Base-by-base conservation (phyloP, 2,329 filamentous ascomycete species). In the Colletotrichum gloeosporioides region DNA sequence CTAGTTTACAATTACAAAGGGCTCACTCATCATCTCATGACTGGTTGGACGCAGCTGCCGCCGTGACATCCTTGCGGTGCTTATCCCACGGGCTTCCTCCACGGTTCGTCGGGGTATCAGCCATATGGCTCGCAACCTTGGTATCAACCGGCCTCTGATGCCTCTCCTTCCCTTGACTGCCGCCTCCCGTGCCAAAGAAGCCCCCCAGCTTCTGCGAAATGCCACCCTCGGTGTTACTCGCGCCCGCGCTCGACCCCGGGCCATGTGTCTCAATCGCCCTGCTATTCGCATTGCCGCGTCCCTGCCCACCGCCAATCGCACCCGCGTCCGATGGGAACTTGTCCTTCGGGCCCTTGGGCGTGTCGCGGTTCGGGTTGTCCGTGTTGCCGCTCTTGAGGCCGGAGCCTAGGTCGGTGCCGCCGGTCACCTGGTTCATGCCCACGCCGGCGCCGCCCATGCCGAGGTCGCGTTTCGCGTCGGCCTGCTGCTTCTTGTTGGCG, bases 321-420 rank as follows among this genome's bases (percentile, higher is more conserved):
- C 84, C 84, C 5, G 82, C 82, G 4, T 84, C 84, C 1, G 82
- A 79, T 7, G 84, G 83, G 0, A 85, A 79, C 75, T 84, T 79
- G n/a, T 84, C 82, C 29, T 65, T 75, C 6, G 82, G 80, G 4
- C 79, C 79, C 39, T 67, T 66, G 8, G 71, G 64, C 4, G 80
- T 81, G 8, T 70, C 79, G 34, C 77, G 78, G 6, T 79, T 59
- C 2, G 79, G 76, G 73, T 80, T 78, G 25, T 62, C 67, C 29
- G 67, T 75, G 64, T 59, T 64, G 62, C 79, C 73, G 34, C 77
- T 76, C 15, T 77, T 78, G 22, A 63, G 75, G 8, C 77, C 77
- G 44, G 77, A 75, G 34, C 81, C 79, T 18, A 81, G 74, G 76
- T 83, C 83, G 29, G 82, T 79, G 22, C 82, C 82, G 13, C 83